Evolutionary conservation across 129 eudicot species (phyloP).

Genomic region (Tagetes patula): DNA sequence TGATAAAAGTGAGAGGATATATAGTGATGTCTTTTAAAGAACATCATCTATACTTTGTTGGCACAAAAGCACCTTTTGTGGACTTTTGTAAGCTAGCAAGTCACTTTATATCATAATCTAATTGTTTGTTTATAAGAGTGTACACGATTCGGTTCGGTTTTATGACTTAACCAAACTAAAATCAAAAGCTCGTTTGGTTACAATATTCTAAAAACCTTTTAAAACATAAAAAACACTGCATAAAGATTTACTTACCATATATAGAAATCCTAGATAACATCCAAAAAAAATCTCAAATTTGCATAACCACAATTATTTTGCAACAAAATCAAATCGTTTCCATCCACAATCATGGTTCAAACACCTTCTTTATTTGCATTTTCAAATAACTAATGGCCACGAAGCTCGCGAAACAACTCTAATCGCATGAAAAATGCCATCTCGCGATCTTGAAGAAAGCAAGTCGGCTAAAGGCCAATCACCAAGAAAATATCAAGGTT

Average conservation of each 20-base stretch:
- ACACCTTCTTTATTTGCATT: not conserved
- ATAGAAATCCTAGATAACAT: constrained; percentile 6
- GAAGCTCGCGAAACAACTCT: not conserved
- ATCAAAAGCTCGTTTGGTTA: too few relatives aligned
- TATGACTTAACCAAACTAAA: too few relatives aligned
- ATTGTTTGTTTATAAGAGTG: not conserved
- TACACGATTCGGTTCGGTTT: too few relatives aligned
- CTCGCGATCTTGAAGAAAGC: constrained; percentile 23
- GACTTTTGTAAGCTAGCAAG: constrained; percentile 32
- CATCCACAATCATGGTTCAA: not conserved
- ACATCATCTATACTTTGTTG: constrained; percentile 37
- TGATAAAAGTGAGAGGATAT: constrained; percentile 20
- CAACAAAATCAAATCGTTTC: not conserved
- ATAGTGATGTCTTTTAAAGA: constrained; percentile 23
- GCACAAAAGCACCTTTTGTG: constrained; percentile 30
- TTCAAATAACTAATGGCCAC: not conserved
- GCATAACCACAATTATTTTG: constrained; percentile 22
- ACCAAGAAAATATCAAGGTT: constrained; percentile 13
- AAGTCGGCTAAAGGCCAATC: constrained; percentile 23
- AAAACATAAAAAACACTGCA: too few relatives aligned
- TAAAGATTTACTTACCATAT: constrained; percentile 2
- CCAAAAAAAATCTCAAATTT: constrained; percentile 26
- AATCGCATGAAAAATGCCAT: constrained; percentile 18
- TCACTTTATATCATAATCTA: constrained; percentile 23
- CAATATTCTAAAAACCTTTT: too few relatives aligned